Evolutionary conservation across 805 yeast genomes (phyloP), one percentile per base, ranked within the genome.

Genomic region (Metschnikowia hibisci): DNA sequence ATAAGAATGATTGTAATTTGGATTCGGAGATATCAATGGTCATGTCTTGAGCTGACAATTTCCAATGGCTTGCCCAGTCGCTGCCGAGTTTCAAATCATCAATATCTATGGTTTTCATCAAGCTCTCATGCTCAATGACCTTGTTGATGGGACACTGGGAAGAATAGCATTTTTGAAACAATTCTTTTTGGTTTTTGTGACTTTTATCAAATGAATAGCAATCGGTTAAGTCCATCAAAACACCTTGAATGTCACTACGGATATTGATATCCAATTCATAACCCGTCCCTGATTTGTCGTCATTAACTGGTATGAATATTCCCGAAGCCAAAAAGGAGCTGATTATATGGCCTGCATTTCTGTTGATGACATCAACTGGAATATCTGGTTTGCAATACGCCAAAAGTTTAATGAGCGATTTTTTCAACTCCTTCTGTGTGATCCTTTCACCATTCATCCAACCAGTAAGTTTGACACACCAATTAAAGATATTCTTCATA

Each of bases 51-150:
- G 73, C 70, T 0, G 82, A 69, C 11, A 82, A 51, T 38, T 77
- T 72, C 88, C 87, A 82, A 53, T 80, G 82, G 8, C 77, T 71
- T 0, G 80, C 77, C 88, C 88, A 82, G 45, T 80, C 80, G 58
- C 53, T 69, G 50, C 56, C 78, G 38, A 71, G 58, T 10, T 48
- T 48, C 27, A 60, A 45, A 13, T 57, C 53, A n/a, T 47, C 39
- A 20, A 56, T 52, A 39, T 56, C 54, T 15, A 57, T 52, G 31
- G 44, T 48, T 18, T 47, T 42, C 50, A 59, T 47, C 14, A 45
- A 47, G 7, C 39, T 25, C 32, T 52, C 56, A 12, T 50, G 55
- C 18, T 52, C 53, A 3, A 53, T 47, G 15, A 43, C 26, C 15
- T 46, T 55, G 33, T 67, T 63, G 38, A 60, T 45, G 25, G 62